These are phyloP conservation scores for Podochytrium sp. DNA, from an alignment of 192 early-diverging fungal species.

Conservation along the genomic window DNA sequence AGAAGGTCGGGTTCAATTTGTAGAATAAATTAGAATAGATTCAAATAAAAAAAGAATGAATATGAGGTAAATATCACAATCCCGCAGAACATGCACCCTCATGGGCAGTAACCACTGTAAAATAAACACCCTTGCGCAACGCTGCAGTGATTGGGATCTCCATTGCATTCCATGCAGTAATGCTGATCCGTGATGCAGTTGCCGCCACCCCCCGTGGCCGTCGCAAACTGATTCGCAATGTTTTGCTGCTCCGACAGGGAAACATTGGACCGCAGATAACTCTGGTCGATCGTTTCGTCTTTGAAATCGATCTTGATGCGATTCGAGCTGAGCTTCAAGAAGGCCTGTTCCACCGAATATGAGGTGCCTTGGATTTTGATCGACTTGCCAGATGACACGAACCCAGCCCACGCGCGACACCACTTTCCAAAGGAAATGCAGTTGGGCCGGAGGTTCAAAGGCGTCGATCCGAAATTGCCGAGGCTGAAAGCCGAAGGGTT, in stretches of 20 bases:
- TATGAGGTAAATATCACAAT: no score
- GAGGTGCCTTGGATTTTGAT: neutral
- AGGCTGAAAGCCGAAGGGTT: neutral
- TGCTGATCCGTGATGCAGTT: constrained; percentile 20
- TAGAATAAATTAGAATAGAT: no score
- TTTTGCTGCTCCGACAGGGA: constrained; percentile 1
- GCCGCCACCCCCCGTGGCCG: neutral
- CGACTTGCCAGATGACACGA: neutral
- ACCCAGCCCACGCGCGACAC: constrained; percentile 16
- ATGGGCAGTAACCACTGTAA: no score
- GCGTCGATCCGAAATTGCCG: neutral
- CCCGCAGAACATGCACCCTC: no score
- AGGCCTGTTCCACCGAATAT: constrained; percentile 13
- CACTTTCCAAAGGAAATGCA: constrained; percentile 15
- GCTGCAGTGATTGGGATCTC: neutral
- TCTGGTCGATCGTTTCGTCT: neutral
- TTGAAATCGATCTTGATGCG: constrained; percentile 3
- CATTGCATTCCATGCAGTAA: constrained; percentile 10
- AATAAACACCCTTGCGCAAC: neutral
- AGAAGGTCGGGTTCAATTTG: no score
- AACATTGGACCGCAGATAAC: neutral
- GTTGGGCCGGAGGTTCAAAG: constrained; percentile 8
- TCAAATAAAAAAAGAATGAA: no score
- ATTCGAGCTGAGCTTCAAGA: neutral
- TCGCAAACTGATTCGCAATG: constrained; percentile 1